Percentiles rank a stretch among this genome's conserved stretches.
These are phyloP conservation scores for Nematodospora valgi DNA, from an alignment of 805 yeast species.

Conservation along the genomic window DNA sequence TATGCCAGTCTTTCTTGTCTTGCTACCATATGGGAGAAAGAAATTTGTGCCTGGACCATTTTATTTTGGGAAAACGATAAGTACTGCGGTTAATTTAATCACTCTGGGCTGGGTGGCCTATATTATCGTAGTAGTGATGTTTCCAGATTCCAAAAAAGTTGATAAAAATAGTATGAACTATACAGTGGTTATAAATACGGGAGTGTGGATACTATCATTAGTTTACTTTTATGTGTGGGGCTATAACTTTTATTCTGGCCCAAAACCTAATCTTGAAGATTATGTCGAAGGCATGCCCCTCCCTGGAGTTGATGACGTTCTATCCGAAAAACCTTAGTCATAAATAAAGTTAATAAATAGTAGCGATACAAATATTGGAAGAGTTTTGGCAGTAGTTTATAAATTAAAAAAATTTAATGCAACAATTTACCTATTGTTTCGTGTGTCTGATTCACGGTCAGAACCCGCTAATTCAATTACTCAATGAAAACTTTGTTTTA, in stretches of 20 bases:
- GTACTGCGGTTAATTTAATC: constrained; percentile 43
- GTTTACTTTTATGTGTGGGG: constrained; percentile 52
- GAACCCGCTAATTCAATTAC: no score
- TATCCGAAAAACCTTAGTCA: constrained; percentile 3
- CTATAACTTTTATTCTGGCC: constrained; percentile 56
- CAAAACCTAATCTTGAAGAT: constrained; percentile 27
- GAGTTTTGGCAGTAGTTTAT: no score
- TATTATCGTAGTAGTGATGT: constrained; percentile 55
- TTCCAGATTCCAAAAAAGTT: constrained; percentile 49
- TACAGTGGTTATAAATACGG: constrained; percentile 61
- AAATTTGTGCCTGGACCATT: constrained; percentile 66
- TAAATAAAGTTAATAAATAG: no score
- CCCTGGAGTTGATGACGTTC: constrained; percentile 3
- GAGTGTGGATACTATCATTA: constrained; percentile 54
- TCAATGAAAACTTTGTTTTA: no score
- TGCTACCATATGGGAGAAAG: constrained; percentile 43
- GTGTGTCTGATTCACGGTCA: no score
- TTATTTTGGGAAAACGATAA: constrained; percentile 50
- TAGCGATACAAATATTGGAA: no score
- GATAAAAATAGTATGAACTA: constrained; percentile 59
- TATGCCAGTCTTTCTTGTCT: constrained; percentile 52
- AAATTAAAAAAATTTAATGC: no score
- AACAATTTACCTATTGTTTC: no score
- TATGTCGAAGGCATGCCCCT: constrained; percentile 12
- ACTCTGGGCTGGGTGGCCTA: constrained; percentile 49